phyloP scores from a whole-genome alignment of 305 asterid species.

The Petunia hybrid region DNA sequence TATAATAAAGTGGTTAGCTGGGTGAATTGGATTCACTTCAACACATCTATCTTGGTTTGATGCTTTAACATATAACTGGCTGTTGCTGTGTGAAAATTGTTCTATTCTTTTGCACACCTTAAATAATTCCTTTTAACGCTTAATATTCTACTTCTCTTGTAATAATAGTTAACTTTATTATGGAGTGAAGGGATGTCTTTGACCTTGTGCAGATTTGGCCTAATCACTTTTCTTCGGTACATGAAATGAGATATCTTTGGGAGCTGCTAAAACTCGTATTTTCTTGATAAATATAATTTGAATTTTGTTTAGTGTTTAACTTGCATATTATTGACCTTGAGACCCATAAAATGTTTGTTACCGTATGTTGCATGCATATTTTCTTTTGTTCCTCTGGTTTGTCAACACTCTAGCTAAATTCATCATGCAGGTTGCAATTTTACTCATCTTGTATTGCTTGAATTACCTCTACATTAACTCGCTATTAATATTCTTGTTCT shows the following conservation, averaged over 20 bases:
- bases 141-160: background rate
- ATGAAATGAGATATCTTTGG: background rate
- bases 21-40: conserved; percentile 13
- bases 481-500: conserved; percentile 31
- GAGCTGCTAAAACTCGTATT: background rate
- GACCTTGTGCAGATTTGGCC: background rate
- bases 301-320: background rate
- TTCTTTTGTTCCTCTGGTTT: background rate
- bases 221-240: background rate
- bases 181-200: background rate
- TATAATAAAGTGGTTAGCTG: background rate
- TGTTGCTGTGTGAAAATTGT: background rate
- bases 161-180: background rate
- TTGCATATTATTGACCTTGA: background rate
- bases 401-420: background rate
- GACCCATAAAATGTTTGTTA: background rate
- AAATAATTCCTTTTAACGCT: background rate
- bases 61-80: background rate
- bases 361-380: background rate
- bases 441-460: background rate
- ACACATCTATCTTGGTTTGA: background rate
- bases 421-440: background rate
- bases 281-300: background rate
- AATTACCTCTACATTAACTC: background rate
- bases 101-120: conserved; percentile 8